Evolutionary conservation across 306 rosid species (phyloP).

Genomic region (Cucumis hystrix): DNA sequence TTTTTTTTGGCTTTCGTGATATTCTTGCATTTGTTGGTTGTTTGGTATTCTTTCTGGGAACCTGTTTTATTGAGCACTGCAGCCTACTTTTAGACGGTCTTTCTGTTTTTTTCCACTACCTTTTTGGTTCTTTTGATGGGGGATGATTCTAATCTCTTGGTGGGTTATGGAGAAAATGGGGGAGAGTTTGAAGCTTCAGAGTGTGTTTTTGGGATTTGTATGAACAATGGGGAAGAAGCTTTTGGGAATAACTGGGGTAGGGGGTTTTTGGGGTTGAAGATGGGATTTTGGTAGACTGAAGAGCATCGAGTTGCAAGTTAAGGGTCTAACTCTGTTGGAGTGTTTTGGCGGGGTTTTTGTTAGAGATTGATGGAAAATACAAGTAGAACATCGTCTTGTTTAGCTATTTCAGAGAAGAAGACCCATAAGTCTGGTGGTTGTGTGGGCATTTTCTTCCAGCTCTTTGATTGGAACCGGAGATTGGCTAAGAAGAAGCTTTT

Average conservation of each 20-base stretch:
- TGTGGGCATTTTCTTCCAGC: constrained; percentile 82
- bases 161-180: neutral
- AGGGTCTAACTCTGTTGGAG: neutral
- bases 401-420: constrained; percentile 60
- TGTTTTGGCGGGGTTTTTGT: neutral
- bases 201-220: neutral
- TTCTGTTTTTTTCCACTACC: neutral
- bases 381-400: constrained; percentile 33
- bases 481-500: constrained; percentile 74
- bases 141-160: neutral
- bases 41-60: neutral
- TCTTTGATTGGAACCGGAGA: constrained; percentile 77
- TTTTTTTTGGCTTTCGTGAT: neutral
- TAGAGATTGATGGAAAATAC: constrained; percentile 44
- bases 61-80: neutral
- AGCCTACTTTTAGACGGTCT: neutral
- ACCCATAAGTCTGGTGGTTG: constrained; percentile 67
- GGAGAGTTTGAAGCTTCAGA: neutral
- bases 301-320: neutral
- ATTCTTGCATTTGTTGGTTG: neutral
- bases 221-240: constrained; percentile 11
- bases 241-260: neutral
- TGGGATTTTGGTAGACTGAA: neutral
- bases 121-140: neutral
- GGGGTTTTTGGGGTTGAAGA: neutral